Evolutionary conservation across 345 rosid species (phyloP), one percentile per base, ranked within the genome.

Genomic region (Camelina neglecta): DNA sequence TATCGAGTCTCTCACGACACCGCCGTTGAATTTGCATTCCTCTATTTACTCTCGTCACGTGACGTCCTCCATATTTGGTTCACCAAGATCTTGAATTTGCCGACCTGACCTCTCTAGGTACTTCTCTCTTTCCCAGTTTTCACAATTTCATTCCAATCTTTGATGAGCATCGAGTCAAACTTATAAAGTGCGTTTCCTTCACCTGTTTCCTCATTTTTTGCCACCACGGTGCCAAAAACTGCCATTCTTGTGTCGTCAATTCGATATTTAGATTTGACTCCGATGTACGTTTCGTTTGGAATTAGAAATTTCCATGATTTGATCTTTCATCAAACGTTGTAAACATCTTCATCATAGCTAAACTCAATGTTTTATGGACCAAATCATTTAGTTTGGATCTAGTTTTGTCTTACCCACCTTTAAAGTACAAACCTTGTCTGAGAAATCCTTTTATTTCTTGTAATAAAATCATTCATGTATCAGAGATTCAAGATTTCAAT

Each of bases 141-240:
- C 56, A 3, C 55, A 42, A 51, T 20, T 33, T 8, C 21, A 4
- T 15, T 5, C 26, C 45, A 61, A 60, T 75, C 31, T 26, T 24
- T 63, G 56, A 68, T 75, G 68, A 24, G 49, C 69, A 10, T 54
- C 70, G 50, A 62, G 70, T 69, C 80, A 61, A 61, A 76, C 80
- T 31, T 61, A 44, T 39, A n/a, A 21, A 69, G 65, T 69, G 29
- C 57, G 65, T 69, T 38, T 59, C 11, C 55, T 68, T 60, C 11
- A 41, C 50, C 47, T 39, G 54, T 75, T 49, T 59, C 54, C 60
- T 57, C 11, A 0, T 35, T 33, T 48, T 66, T 45, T 18, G 6
- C 39, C 16, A 29, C 13, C 16, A 0, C 60, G 38, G 42, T 60
- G 18, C 18, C 16, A 3, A 45, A 29, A 53, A 53, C 51, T 64